Evolutionary conservation across 2,329 filamentous ascomycete genomes (phyloP).

Genomic region (Talaromyces sp.): DNA sequence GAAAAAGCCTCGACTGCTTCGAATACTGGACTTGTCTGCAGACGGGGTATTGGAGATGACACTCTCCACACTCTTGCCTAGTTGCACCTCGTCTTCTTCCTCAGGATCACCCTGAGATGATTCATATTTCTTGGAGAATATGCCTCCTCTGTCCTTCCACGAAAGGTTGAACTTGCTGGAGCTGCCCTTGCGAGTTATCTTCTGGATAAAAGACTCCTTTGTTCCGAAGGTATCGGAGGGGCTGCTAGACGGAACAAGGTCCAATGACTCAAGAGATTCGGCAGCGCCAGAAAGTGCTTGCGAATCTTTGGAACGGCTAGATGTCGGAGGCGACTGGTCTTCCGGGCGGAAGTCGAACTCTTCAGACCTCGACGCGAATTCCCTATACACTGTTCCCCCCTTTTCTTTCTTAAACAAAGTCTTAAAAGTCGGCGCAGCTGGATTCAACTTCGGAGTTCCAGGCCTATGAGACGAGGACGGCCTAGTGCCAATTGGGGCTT

Average conservation of each 20-base stretch:
- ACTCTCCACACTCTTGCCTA: conserved; percentile 45
- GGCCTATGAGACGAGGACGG: conserved; percentile 59
- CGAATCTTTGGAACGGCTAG: conserved; percentile 44
- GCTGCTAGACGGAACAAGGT: conserved; percentile 44
- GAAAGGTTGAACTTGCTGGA: conserved; percentile 51
- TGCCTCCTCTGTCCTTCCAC: conserved; percentile 49
- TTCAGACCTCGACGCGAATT: conserved; percentile 19
- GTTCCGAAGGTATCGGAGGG: conserved; percentile 39
- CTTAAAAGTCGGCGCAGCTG: conserved; percentile 84
- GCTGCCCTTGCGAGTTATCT: conserved; percentile 50
- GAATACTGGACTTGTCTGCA: conserved; percentile 38
- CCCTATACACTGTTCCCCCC: conserved; percentile 28
- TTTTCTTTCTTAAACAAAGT: conserved; percentile 57
- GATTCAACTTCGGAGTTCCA: conserved; percentile 68
- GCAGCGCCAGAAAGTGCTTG: conserved; percentile 45
- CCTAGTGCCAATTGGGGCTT: conserved; percentile 74
- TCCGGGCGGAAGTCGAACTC: conserved; percentile 34
- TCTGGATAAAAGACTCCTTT: conserved; percentile 52
- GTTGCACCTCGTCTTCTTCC: conserved; percentile 42
- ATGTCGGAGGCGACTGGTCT: conserved; percentile 43
- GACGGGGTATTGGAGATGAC: conserved; percentile 40
- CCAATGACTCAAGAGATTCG: conserved; percentile 48
- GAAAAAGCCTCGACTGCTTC: conserved; percentile 47
- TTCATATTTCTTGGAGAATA: conserved; percentile 48
- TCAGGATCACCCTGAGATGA: conserved; percentile 44